Evolutionary conservation across 2,329 filamentous ascomycete species (phyloP).

Genomic region (Fusarium bulbicola): DNA sequence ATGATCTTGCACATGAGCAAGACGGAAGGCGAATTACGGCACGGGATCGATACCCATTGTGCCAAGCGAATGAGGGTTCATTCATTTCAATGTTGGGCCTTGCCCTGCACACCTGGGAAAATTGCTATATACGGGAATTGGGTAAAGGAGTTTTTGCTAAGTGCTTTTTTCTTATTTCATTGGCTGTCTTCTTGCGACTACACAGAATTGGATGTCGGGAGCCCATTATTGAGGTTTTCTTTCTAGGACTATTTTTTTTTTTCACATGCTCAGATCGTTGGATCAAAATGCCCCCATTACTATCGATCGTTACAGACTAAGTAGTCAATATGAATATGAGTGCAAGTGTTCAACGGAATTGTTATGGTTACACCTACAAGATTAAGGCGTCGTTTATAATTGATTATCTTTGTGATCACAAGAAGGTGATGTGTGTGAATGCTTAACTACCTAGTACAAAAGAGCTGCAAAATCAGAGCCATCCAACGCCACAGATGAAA

Average conservation of each 20-base stretch:
- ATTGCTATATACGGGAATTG: slow-evolving; percentile 30
- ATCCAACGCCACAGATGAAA: not conserved
- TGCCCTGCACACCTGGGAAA: slow-evolving; percentile 20
- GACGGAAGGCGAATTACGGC: slow-evolving; percentile 30
- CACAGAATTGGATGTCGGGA: slow-evolving; percentile 13
- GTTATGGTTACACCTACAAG: not conserved
- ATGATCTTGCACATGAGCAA: slow-evolving; percentile 32
- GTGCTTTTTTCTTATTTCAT: slow-evolving; percentile 9
- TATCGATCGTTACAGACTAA: slow-evolving; percentile 38
- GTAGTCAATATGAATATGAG: slow-evolving; percentile 28
- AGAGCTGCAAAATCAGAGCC: not conserved
- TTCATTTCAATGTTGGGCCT: slow-evolving; percentile 29
- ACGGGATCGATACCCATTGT: slow-evolving; percentile 21
- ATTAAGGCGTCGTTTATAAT: not conserved
- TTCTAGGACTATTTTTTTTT: not conserved
- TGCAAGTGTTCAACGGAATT: not conserved
- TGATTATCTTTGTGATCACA: not conserved
- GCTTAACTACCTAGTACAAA: not conserved
- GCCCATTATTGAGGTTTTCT: not conserved
- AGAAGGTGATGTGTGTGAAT: not conserved
- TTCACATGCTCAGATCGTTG: slow-evolving; percentile 6
- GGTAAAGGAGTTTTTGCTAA: slow-evolving; percentile 42
- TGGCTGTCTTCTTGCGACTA: slow-evolving; percentile 7
- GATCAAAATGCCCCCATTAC: slow-evolving; percentile 18
- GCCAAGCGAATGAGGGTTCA: slow-evolving; percentile 25